phyloP scores from a whole-genome alignment of 2,329 filamentous ascomycete genomes.

The Alternaria burnsii region DNA sequence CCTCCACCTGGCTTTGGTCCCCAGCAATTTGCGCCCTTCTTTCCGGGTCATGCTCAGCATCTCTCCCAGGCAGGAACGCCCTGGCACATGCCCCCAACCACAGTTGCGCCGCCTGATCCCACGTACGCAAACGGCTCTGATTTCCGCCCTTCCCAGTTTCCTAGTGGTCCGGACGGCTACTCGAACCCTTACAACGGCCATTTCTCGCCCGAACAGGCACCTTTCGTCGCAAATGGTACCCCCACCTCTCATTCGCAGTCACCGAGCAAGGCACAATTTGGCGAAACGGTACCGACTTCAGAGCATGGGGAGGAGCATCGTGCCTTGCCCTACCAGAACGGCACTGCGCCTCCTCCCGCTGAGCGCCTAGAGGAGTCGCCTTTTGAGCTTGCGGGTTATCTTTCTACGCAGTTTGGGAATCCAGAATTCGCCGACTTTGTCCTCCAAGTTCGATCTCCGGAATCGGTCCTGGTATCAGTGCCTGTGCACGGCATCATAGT shows the following conservation, averaged over 20 bases:
- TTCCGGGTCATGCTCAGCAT: conserved; percentile 46
- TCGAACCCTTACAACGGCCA: conserved; percentile 29
- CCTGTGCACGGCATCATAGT: conserved; percentile 49
- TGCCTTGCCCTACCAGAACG: conserved; percentile 31
- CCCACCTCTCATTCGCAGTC: conserved; percentile 45
- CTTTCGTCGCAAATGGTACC: conserved; percentile 35
- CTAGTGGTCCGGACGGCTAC: conserved; percentile 24
- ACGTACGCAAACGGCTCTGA: conserved; percentile 36
- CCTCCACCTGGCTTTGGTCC: conserved; percentile 46
- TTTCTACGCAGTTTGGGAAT: conserved; percentile 46
- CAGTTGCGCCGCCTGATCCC: conserved; percentile 38
- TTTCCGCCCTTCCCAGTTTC: conserved; percentile 30
- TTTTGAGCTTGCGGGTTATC: conserved; percentile 44
- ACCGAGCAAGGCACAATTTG: conserved; percentile 42
- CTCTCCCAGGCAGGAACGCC: conserved; percentile 44
- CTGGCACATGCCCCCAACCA: conserved; percentile 43
- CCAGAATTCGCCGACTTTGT: conserved; percentile 49
- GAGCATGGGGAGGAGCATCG: conserved; percentile 34
- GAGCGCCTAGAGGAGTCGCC: conserved; percentile 36
- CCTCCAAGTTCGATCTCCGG: conserved; percentile 45
- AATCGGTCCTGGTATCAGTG: conserved; percentile 39
- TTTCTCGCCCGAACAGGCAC: conserved; percentile 28
- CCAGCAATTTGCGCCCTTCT: conserved; percentile 43
- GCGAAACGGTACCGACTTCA: conserved; percentile 29
- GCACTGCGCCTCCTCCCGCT: conserved; percentile 15